Evolutionary conservation across 2,329 filamentous ascomycete species (phyloP).

Genomic region (Didymella sp.): DNA sequence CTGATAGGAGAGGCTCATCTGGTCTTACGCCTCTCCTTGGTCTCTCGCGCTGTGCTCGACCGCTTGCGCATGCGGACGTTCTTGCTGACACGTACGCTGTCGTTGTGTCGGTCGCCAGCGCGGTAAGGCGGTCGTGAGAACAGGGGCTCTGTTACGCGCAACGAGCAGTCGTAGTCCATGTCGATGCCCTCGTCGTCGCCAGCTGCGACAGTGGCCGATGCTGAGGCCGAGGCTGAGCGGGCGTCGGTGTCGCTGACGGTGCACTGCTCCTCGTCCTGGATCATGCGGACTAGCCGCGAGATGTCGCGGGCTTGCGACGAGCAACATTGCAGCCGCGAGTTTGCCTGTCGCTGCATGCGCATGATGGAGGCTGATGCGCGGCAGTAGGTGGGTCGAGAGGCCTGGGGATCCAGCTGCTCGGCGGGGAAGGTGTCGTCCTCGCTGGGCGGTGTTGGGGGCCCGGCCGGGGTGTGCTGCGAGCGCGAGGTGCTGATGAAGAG

Average conservation of each 20-base stretch:
- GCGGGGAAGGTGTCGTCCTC: constrained; percentile 29
- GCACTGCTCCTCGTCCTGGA: constrained; percentile 55
- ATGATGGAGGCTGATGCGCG: constrained; percentile 48
- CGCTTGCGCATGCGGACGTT: constrained; percentile 45
- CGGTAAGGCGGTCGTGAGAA: constrained; percentile 34
- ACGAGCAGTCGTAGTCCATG: constrained; percentile 38
- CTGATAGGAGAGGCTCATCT: constrained; percentile 17
- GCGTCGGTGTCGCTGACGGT: constrained; percentile 30
- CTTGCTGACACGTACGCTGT: constrained; percentile 39
- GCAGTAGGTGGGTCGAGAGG: constrained; percentile 34
- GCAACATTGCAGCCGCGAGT: constrained; percentile 52
- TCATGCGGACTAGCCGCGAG: constrained; percentile 51
- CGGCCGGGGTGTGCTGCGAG: constrained; percentile 14
- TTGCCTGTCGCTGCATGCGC: constrained; percentile 51
- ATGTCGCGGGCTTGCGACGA: constrained; percentile 51
- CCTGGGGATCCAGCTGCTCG: constrained; percentile 16
- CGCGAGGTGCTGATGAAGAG: constrained; percentile 36
- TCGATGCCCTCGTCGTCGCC: constrained; percentile 45
- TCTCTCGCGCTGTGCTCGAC: constrained; percentile 17
- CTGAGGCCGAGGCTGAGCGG: constrained; percentile 12
- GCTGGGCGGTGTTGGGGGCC: constrained; percentile 37
- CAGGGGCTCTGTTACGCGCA: constrained; percentile 24
- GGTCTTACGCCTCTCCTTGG: constrained; percentile 29
- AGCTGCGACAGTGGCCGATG: constrained; percentile 8
- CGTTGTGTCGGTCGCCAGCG: constrained; percentile 35